Percentiles rank a stretch among this genome's conserved stretches.
phyloP scores from a whole-genome alignment of 306 rosid species.

The Pterocarpus macrocarpus region DNA sequence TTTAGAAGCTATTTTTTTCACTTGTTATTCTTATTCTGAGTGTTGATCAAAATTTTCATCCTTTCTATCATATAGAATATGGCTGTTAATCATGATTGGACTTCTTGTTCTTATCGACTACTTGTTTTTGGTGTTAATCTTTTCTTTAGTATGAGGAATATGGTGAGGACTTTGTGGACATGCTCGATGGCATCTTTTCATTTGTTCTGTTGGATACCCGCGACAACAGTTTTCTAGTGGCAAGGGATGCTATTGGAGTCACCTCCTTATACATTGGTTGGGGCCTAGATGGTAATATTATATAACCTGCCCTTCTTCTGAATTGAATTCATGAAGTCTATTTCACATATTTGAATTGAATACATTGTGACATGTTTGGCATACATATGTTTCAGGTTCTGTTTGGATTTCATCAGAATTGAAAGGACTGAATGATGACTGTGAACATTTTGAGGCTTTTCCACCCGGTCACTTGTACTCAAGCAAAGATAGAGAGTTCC shows the following conservation, averaged over 20 bases:
- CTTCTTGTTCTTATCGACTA: neutral
- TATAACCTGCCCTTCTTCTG: neutral
- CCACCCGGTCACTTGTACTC: conserved; percentile 90
- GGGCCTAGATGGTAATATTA: conserved; percentile 74
- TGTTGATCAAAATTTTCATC: neutral
- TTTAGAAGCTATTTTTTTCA: neutral
- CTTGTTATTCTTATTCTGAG: neutral
- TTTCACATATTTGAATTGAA: neutral
- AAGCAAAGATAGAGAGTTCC: conserved; percentile 73
- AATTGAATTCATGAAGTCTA: neutral
- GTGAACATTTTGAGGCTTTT: conserved; percentile 78
- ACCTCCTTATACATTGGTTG: conserved; percentile 92
- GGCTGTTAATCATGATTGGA: neutral
- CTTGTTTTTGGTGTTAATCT: neutral
- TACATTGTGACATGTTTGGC: neutral
- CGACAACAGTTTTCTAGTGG: conserved; percentile 86
- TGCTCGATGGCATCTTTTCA: conserved; percentile 86
- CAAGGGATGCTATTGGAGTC: conserved; percentile 89
- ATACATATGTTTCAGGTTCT: conserved; percentile 62
- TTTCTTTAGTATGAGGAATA: conserved; percentile 72
- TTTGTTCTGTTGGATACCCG: conserved; percentile 83
- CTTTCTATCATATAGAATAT: neutral
- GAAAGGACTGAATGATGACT: conserved; percentile 78
- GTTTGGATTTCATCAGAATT: conserved; percentile 84
- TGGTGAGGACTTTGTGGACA: conserved; percentile 79